phyloP scores from a whole-genome alignment of 495 filamentous ascomycete species.

The Darksidea phi region DNA sequence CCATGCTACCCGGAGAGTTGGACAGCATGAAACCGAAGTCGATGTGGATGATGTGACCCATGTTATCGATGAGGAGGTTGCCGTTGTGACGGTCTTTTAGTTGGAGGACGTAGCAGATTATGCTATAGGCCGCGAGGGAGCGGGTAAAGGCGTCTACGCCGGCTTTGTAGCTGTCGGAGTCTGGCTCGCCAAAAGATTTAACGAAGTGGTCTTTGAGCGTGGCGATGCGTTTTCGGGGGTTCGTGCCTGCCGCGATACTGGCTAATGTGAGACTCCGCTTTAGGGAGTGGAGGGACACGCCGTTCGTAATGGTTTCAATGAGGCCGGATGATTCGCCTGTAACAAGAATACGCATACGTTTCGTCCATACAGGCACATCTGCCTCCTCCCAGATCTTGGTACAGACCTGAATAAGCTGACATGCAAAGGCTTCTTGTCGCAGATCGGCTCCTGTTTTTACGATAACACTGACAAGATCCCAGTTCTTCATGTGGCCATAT shows the following conservation, averaged over 20 bases:
- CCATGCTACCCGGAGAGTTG: constrained; percentile 72
- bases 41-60: constrained; percentile 77
- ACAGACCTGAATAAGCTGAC: constrained; percentile 72
- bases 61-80: constrained; percentile 74
- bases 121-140: constrained; percentile 70
- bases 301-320: constrained; percentile 78
- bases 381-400: constrained; percentile 72
- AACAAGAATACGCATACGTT: constrained; percentile 75
- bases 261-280: constrained; percentile 72
- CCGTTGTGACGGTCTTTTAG: constrained; percentile 81
- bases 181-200: constrained; percentile 66
- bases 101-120: constrained; percentile 73
- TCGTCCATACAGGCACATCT: constrained; percentile 72
- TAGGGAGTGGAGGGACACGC: constrained; percentile 71
- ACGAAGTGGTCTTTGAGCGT: constrained; percentile 74
- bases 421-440: constrained; percentile 75
- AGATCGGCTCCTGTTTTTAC: constrained; percentile 77
- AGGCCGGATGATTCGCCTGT: constrained; percentile 75
- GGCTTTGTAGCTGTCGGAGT: constrained; percentile 59
- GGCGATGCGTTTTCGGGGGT: constrained; percentile 65
- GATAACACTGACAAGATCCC: constrained; percentile 76
- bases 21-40: constrained; percentile 83
- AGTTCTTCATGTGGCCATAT: constrained; percentile 76
- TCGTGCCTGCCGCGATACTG: constrained; percentile 61
- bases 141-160: constrained; percentile 69